These are phyloP conservation scores for Podospora pseudoanserina DNA, from an alignment of 495 filamentous ascomycete genomes.

Conservation along the genomic window DNA sequence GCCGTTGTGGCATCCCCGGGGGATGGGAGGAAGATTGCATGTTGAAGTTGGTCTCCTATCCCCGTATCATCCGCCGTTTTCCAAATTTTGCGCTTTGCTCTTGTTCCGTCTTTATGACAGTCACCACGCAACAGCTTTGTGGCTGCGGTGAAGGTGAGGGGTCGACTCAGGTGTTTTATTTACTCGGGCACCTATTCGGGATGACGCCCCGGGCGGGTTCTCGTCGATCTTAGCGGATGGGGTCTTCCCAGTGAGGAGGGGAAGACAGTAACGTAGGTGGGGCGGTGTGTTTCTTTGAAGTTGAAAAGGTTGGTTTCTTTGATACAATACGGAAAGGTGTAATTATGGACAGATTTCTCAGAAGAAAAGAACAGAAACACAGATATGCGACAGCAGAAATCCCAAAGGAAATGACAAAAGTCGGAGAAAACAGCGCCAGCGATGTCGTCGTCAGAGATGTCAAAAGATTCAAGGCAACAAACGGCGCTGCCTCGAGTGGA, in stretches of 20 bases:
- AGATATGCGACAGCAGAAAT: not conserved
- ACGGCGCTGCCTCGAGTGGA: not conserved
- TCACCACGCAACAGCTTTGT: not conserved
- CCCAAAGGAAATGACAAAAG: not conserved
- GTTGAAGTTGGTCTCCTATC: not conserved
- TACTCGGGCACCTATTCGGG: not conserved
- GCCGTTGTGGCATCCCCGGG: slow-evolving; percentile 27
- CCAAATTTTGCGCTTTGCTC: not conserved
- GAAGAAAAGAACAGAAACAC: not conserved
- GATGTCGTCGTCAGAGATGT: not conserved
- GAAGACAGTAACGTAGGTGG: not conserved
- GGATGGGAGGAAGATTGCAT: not conserved
- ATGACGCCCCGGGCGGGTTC: not conserved
- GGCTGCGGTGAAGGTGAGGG: not conserved
- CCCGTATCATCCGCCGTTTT: not conserved
- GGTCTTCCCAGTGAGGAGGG: not conserved
- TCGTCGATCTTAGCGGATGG: not conserved
- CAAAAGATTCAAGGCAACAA: slow-evolving; percentile 3
- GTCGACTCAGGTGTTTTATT: not conserved
- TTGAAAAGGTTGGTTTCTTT: not conserved
- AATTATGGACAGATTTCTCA: not conserved
- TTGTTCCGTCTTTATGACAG: not conserved
- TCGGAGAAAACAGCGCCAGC: not conserved
- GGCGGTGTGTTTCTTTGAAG: not conserved
- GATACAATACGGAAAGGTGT: not conserved